These are phyloP conservation scores for Dacryopinax primogenitus DNA, from an alignment of 768 basidiomycete species.

Conservation along the genomic window DNA sequence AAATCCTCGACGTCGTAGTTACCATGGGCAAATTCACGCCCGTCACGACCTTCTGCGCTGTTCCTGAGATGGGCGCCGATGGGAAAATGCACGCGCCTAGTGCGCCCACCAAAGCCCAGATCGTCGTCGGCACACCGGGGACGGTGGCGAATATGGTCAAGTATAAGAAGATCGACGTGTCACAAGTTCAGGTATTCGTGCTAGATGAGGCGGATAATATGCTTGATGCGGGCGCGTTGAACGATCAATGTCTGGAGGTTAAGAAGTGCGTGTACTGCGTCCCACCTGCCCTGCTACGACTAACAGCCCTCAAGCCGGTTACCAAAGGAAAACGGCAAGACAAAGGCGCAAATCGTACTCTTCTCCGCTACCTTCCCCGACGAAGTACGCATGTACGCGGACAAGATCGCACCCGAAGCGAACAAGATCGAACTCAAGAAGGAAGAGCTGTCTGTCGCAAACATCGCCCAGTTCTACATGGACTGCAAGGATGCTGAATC, in stretches of 20 bases:
- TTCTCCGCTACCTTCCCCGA: slow-evolving; percentile 99
- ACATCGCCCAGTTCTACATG: slow-evolving; percentile 96
- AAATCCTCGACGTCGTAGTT: slow-evolving; percentile 90
- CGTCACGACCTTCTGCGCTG: slow-evolving; percentile 89
- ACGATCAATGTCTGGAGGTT: slow-evolving; percentile 83
- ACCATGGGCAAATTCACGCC: slow-evolving; percentile 91
- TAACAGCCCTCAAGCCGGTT: slow-evolving; percentile 16
- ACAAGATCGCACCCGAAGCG: slow-evolving; percentile 81
- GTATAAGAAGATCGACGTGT: slow-evolving; percentile 63
- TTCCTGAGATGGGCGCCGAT: slow-evolving; percentile 41
- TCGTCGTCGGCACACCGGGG: slow-evolving; percentile 92
- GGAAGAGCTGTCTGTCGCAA: slow-evolving; percentile 86
- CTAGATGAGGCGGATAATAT: slow-evolving; percentile 99
- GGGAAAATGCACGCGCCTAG: slow-evolving; percentile 22
- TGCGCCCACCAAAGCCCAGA: slow-evolving; percentile 57
- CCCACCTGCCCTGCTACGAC: not conserved
- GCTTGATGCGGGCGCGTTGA: slow-evolving; percentile 86
- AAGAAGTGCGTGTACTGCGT: slow-evolving; percentile 57
- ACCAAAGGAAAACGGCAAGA: slow-evolving; percentile 17
- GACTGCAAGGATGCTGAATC: slow-evolving; percentile 83
- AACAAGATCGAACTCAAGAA: slow-evolving; percentile 94
- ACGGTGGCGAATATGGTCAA: slow-evolving; percentile 82
- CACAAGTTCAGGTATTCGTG: slow-evolving; percentile 79
- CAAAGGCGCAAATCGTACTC: slow-evolving; percentile 61
- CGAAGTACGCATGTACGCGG: slow-evolving; percentile 79